Percentiles rank a stretch among this genome's conserved stretches.
phyloP scores from a whole-genome alignment of 140 eudicot genomes.

The Stevia rebaudiana region DNA sequence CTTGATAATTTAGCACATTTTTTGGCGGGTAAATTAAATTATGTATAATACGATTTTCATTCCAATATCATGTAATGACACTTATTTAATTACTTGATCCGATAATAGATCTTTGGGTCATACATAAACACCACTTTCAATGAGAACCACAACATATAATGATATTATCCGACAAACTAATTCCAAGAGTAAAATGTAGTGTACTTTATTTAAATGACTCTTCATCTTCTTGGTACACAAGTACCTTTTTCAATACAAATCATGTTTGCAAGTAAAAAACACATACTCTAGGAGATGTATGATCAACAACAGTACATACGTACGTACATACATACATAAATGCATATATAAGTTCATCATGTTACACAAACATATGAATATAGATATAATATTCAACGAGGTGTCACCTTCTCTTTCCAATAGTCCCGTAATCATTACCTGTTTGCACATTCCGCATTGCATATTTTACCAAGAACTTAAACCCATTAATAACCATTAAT shows the following conservation, averaged over 20 bases:
- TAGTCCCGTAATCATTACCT: slow-evolving; percentile 14
- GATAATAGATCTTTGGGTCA: not conserved
- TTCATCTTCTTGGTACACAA: slow-evolving; percentile 18
- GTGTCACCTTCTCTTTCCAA: not conserved
- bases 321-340: slow-evolving; percentile 6
- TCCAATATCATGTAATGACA: too few species aligned
- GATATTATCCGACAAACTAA: not conserved
- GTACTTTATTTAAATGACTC: slow-evolving; percentile 25
- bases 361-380: slow-evolving; percentile 28
- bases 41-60: too few species aligned
- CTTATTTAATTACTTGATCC: too few species aligned
- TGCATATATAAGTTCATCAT: slow-evolving; percentile 16
- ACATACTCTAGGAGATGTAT: slow-evolving; percentile 27
- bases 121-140: not conserved
- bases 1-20: too few species aligned
- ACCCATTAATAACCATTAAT: slow-evolving; percentile 20
- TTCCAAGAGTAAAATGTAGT: slow-evolving; percentile 19
- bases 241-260: slow-evolving; percentile 22
- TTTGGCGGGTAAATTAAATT: too few species aligned
- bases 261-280: slow-evolving; percentile 20
- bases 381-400: slow-evolving; percentile 17
- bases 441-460: slow-evolving; percentile 10
- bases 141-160: not conserved
- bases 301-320: slow-evolving; percentile 18
- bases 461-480: slow-evolving; percentile 24